Conservation (phyloP, 2,329 filamentous ascomycete species). For the Aspergillus vadensis region DNA sequence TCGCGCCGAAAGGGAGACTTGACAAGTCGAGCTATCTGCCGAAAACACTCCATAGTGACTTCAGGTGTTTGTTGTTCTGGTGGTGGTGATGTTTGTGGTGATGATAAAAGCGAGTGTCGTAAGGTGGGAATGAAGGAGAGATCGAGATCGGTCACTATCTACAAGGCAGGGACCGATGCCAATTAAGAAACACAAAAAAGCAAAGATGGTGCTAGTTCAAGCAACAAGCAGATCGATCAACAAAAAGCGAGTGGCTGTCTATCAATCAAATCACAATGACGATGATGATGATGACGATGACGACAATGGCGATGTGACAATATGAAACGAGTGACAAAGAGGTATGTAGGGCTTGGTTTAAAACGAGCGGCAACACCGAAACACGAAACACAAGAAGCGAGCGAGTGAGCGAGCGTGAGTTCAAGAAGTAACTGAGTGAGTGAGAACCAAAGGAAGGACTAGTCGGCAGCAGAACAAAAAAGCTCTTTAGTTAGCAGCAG, state of each 20-base stretch:
- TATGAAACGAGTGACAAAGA: constrained; percentile 18
- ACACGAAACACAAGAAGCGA: constrained; percentile 15
- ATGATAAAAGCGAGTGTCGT: too few species aligned
- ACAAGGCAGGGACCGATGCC: constrained; percentile 16
- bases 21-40: constrained; percentile 37
- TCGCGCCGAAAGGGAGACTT: constrained; percentile 36
- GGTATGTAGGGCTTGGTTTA: background rate
- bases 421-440: too few species aligned
- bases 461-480: too few species aligned
- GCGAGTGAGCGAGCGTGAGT: constrained; percentile 14
- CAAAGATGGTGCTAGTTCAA: background rate
- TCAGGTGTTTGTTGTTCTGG: background rate
- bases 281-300: too few species aligned
- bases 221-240: constrained; percentile 10
- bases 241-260: background rate
- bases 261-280: too few species aligned
- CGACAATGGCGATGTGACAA: background rate
- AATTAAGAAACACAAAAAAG: constrained; percentile 7
- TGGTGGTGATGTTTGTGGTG: background rate
- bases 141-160: constrained; percentile 15
- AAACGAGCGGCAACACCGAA: constrained; percentile 12
- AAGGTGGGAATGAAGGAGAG: background rate
- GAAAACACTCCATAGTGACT: constrained; percentile 39
- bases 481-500: too few species aligned
- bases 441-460: too few species aligned